Conservation (phyloP, 1,139 yeast genomes). For the Citeromyces hawaiiensis region DNA sequence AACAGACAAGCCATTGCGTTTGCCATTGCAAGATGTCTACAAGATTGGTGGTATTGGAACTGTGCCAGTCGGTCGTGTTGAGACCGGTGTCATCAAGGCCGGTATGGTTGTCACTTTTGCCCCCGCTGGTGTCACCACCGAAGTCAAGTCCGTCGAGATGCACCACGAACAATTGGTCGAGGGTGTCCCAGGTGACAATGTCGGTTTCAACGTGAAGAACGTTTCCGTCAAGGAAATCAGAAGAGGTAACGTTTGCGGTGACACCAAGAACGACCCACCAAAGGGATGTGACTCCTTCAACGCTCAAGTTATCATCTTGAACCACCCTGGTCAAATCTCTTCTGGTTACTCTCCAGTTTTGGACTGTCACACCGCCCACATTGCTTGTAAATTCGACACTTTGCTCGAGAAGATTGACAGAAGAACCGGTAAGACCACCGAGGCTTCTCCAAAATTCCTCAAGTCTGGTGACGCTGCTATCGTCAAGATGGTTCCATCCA, state of each 20-base stretch:
- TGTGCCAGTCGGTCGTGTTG: constrained; percentile 92
- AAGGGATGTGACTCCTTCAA: constrained; percentile 71
- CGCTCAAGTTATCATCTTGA: constrained; percentile 80
- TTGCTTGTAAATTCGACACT: constrained; percentile 84
- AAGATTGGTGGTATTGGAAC: constrained; percentile 90
- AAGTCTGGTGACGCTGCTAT: constrained; percentile 92
- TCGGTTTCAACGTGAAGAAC: constrained; percentile 91
- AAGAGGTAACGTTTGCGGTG: constrained; percentile 95
- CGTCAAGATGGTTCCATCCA: constrained; percentile 83
- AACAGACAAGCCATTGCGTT: constrained; percentile 83
- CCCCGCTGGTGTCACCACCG: constrained; percentile 89
- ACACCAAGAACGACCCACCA: constrained; percentile 92
- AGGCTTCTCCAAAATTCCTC: constrained; percentile 75
- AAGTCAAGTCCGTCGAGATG: constrained; percentile 90
- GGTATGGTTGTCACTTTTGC: constrained; percentile 90
- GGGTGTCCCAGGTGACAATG: constrained; percentile 92
- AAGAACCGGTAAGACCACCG: constrained; percentile 83
- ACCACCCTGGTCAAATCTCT: constrained; percentile 91
- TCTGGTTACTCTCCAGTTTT: constrained; percentile 90
- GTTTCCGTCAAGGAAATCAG: constrained; percentile 89
- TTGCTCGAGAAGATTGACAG: constrained; percentile 85
- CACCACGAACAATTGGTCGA: constrained; percentile 79
- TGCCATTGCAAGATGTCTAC: constrained; percentile 87
- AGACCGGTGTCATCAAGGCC: constrained; percentile 84
- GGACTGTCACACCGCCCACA: constrained; percentile 93